Percentiles rank a stretch among this genome's conserved stretches.
phyloP scores from a whole-genome alignment of 108 stramenopile genomes.

The Cyclotella baltica region DNA sequence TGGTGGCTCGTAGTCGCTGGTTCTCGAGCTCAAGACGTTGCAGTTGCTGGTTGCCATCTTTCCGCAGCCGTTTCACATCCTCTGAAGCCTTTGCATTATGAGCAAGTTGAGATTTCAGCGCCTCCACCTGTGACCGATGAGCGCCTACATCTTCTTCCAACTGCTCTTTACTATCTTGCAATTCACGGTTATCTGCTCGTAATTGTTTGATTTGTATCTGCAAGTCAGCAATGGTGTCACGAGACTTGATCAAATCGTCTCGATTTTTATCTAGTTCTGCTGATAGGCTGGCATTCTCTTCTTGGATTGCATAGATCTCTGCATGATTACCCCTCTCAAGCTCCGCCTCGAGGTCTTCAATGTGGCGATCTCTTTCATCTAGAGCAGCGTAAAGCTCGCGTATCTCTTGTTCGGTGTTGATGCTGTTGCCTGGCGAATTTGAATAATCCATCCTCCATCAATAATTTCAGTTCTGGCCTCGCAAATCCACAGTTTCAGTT shows the following conservation, averaged over 20 bases:
- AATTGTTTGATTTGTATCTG: constrained; percentile 33
- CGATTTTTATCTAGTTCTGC: constrained; percentile 20
- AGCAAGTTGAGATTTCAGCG: constrained; percentile 35
- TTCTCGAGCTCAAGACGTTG: constrained; percentile 51
- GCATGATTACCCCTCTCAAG: constrained; percentile 1
- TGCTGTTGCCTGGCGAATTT: constrained; percentile 14
- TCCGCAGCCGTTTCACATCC: constrained; percentile 28
- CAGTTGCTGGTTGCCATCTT: constrained; percentile 23
- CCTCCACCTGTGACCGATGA: constrained; percentile 37
- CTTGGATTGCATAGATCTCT: constrained; percentile 26
- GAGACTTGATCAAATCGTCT: constrained; percentile 26
- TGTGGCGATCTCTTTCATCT: constrained; percentile 47
- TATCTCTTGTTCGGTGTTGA: constrained; percentile 32
- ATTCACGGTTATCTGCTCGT: constrained; percentile 33
- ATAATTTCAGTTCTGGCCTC: too few relatives aligned
- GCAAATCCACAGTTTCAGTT: too few relatives aligned
- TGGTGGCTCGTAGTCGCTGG: constrained; percentile 35
- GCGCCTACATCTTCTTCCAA: constrained; percentile 33
- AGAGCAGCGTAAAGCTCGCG: constrained; percentile 35
- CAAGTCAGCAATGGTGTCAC: constrained; percentile 25
- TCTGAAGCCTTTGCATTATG: constrained; percentile 30
- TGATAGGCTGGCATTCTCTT: constrained; percentile 16
- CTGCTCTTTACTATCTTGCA: constrained; percentile 24
- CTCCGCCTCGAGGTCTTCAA: constrained; percentile 24
- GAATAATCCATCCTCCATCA: constrained; percentile 12